phyloP scores from a whole-genome alignment of 2,329 filamentous ascomycete genomes.

The Ceratocystis alfenasii region DNA sequence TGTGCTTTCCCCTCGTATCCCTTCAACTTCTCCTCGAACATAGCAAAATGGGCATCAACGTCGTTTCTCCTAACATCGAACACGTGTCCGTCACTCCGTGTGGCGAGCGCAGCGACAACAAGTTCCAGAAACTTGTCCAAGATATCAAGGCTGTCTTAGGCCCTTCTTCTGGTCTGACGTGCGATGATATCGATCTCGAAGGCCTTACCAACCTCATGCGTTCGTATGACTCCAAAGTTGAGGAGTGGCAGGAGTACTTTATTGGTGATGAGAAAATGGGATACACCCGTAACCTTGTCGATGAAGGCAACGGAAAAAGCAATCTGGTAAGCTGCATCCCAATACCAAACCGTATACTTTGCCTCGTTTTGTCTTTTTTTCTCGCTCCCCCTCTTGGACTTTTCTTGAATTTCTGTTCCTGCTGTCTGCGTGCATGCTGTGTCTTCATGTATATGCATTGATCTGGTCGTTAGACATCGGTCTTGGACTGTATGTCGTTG shows the following conservation, averaged over 20 bases:
- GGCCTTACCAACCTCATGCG: conserved; percentile 63
- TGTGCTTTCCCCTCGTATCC: neutral
- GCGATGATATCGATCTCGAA: conserved; percentile 64
- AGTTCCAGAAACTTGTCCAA: conserved; percentile 59
- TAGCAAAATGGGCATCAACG: conserved; percentile 20
- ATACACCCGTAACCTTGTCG: conserved; percentile 82
- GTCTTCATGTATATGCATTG: neutral
- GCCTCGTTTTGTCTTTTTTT: neutral
- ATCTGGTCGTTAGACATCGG: neutral
- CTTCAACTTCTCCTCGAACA: neutral
- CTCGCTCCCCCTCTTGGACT: neutral
- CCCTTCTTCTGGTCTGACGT: conserved; percentile 69
- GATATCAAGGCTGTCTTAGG: conserved; percentile 65
- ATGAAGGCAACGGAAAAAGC: conserved; percentile 72
- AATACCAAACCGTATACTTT: neutral
- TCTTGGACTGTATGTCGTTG: neutral
- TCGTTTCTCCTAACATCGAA: conserved; percentile 18
- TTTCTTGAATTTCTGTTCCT: neutral
- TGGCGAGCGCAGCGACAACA: conserved; percentile 27
- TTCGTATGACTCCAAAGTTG: conserved; percentile 54
- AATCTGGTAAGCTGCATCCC: conserved; percentile 47
- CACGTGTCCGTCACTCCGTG: conserved; percentile 15
- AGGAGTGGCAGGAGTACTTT: conserved; percentile 65
- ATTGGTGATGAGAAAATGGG: conserved; percentile 55
- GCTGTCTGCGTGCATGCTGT: neutral